Base-by-base conservation (phyloP, 768 basidiomycete genomes). In the Rhodotorula diobovata region DNA sequence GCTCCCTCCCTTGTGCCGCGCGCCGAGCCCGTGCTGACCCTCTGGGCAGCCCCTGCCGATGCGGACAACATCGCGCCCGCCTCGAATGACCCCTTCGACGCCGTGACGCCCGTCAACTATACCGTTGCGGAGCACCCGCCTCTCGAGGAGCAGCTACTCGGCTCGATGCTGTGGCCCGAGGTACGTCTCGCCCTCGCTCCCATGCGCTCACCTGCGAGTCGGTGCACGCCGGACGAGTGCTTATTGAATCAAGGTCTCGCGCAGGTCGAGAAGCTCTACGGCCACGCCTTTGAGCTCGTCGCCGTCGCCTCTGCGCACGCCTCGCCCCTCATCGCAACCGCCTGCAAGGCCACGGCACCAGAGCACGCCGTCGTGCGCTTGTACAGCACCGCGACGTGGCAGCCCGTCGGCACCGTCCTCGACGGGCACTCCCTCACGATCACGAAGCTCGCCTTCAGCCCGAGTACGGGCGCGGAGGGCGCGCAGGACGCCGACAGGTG, bases 251-350 rank as follows among this genome's bases (percentile, higher is more conserved):
- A 23, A 11, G 23, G 2, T 25, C 12, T 2, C 16, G 0, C 5
- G 28, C 61, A 75, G 70, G 68, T 87, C 2, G 96, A 98, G 77
- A 99, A 99, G 79, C 84, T 99, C 1, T 99, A 96, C 79, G 96
- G 95, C 10, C 96, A 98, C 80, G 93, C 95, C 53, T 98, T 97
- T 77, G 96, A 99, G 85, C 92, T 90, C 15, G 89, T 94, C 58
- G 85, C 89, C 0, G 81, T 97, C 20, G 87, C 88, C 0, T 84
- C 88, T 1, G 96, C 96, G 3, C 86, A 85, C 62, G 84, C 86
- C 12, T 85, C 85, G 41, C 81, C 83, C 53, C 80, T 91, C 61
- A 83, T 97, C 32, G 96, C 94, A 6, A 93, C 93, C 4, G 88
- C 93, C 6, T 97, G 95, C 82, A 92, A 89, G 78, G 88, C 96